Evolutionary conservation across 148 eudicot genomes (phyloP), one percentile per base, ranked within the genome.

Genomic region (Arbutus unedo): DNA sequence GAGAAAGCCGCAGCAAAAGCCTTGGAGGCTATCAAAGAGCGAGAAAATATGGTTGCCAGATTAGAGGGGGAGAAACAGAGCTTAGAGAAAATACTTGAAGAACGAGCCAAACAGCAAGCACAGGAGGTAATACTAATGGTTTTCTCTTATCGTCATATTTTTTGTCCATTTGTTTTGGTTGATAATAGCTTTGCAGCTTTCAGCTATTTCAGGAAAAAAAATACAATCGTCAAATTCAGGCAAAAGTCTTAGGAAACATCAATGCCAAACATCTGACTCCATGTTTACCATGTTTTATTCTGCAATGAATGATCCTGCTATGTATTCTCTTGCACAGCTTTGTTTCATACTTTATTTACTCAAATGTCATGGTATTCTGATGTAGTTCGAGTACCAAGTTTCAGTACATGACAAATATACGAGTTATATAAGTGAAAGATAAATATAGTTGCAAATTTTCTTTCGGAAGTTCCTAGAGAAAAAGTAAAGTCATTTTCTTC

Each of bases 1-100:
- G 93, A 91, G 75, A 94, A 88, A 92, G 99, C 97, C 25, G 97
- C 97, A 82, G 94, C 94, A 44, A 93, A 92, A 86, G 98, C 95
- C 25, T 78, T 85, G 50, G 94, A 92, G 83, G 91, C 94, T 64
- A 90, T 96, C n/a, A 96, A 92, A 85, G 96, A 94, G 74, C 94
- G 91, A 41, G 98, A 94, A 87, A 96, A 96, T 85, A 78, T 88
- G 67, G 95, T 96, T 80, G 99, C 99, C 70, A 91, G 90, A 81
- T 89, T 96, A 88, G 99, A 96, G 86, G 99, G 99, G 45, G 99
- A 96, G 94, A 94, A 94, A 80, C 91, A 90, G 89, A 96, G 99
- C 88, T 86, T 96, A 79, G 94, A 94, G 90, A 94, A 94, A 88
- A 94, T 94, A 81, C 91, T 96, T 54, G 96, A 96, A 83, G 99